Base-by-base conservation (phyloP, 768 basidiomycete genomes). In the Kwoniella dejecticola region DNA sequence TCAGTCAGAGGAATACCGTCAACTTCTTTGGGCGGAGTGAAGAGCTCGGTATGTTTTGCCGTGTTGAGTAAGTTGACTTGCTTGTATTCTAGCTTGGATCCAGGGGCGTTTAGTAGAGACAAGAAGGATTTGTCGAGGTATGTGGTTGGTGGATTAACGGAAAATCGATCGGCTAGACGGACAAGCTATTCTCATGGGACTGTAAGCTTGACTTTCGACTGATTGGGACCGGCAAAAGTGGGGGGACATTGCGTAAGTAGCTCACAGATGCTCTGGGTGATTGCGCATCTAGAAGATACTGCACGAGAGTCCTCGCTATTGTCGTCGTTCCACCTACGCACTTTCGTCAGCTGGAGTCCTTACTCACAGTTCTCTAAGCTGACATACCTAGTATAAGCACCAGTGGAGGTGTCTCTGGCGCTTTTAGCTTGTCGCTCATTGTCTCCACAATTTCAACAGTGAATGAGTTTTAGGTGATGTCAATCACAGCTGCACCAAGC, bases 111-210 rank as follows among this genome's bases (percentile, higher is more conserved):
- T 3, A 77, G 66, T 21, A 72, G 64, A 2, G 60, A 50, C 4
- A 59, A 52, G 58, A 78, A 78, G 1, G 63, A 64, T 36, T 62
- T 58, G 52, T 76, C 77, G 24, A 76, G 54, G 59, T 78, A 76
- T 48, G 76, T 77, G n/a, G 76, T 70, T 24, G 76, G 63, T 27
- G 77, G 77, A 1, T 66, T 52, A 31, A 78, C 68, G 11, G 71
- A 71, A 56, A 66, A 73, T n/a, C 70, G 57, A 48, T 78, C 77
- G 13, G 70, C 67, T 57, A 73, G 56, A 17, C 66, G 60, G 29
- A 69, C 62, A 38, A 66, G 70, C 60, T 67, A 46, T 24, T n/a
- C 24, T 44, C 19, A 26, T 40, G 24, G 26, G 23, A 2, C 33
- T 19, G 0, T 4, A 21, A 45, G 44, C 36, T 44, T 38, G 59